phyloP scores from a whole-genome alignment of 208 protist genomes.

The Trypanosoma vivax region DNA sequence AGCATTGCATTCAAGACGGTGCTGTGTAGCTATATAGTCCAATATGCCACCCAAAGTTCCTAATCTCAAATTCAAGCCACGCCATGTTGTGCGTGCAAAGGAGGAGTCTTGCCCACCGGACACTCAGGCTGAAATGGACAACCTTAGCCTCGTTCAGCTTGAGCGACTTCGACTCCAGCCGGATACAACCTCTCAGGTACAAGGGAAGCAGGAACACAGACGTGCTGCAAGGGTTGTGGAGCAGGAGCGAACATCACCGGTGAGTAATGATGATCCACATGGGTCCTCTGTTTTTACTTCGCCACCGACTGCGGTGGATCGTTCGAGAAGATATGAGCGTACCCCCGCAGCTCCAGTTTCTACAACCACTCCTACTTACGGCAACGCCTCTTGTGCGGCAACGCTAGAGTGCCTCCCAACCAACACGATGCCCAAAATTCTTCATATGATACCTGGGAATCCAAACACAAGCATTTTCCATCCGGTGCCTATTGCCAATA shows the following conservation, averaged over 20 bases:
- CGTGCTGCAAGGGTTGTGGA: constrained; percentile 26
- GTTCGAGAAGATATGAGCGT: constrained; percentile 25
- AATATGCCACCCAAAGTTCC: constrained; percentile 64
- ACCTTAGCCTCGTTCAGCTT: constrained; percentile 49
- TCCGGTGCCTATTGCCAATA: constrained; percentile 26
- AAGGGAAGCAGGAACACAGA: constrained; percentile 5
- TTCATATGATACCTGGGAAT: constrained; percentile 11
- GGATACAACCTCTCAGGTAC: constrained; percentile 13
- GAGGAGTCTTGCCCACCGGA: constrained; percentile 16
- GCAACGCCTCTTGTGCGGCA: constrained; percentile 11
- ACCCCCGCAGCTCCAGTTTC: background rate
- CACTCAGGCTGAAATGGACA: constrained; percentile 16
- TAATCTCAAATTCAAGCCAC: constrained; percentile 64
- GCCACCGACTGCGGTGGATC: background rate
- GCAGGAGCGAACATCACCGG: background rate
- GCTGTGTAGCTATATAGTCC: background rate
- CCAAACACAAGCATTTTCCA: constrained; percentile 19
- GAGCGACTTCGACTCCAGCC: constrained; percentile 50
- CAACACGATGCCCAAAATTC: constrained; percentile 52
- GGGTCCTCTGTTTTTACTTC: too few relatives aligned
- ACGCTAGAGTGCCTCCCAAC: constrained; percentile 32
- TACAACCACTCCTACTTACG: background rate
- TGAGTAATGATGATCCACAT: too few relatives aligned
- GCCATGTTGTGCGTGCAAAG: constrained; percentile 31
- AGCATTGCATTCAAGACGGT: background rate